These are phyloP conservation scores for Psilocybe cubensis DNA, from an alignment of 768 basidiomycete genomes.

Conservation along the genomic window DNA sequence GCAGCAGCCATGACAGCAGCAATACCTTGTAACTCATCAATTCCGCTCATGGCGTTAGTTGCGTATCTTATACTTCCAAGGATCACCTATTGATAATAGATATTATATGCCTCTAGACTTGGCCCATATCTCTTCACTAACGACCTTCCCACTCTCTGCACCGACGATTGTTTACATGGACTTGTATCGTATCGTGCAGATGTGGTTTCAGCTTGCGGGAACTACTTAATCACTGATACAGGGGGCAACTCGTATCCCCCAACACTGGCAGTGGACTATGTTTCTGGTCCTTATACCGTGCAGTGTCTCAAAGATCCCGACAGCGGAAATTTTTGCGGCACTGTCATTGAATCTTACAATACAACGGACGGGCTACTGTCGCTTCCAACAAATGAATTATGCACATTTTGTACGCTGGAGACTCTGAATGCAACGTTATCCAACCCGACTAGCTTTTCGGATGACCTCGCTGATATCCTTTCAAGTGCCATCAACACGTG, in stretches of 20 bases:
- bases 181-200: no score
- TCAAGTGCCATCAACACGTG: neutral
- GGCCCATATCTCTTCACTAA: no score
- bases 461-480: neutral
- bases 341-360: neutral
- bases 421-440: conserved; percentile 4
- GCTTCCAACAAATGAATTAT: neutral
- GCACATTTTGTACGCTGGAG: conserved; percentile 2
- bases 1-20: neutral
- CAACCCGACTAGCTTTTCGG: neutral
- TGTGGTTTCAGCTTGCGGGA: no score
- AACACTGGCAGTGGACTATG: neutral
- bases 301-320: conserved; percentile 2
- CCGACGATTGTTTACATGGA: no score
- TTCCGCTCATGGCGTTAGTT: neutral
- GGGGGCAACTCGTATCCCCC: no score
- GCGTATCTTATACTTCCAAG: no score
- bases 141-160: no score
- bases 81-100: no score
- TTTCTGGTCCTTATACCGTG: neutral
- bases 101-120: no score
- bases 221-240: no score
- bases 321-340: neutral
- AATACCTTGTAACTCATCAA: conserved; percentile 4
- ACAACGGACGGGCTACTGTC: neutral